Base-by-base conservation (phyloP, 2,329 filamentous ascomycete genomes). In the Curvularia hawaiiensis region DNA sequence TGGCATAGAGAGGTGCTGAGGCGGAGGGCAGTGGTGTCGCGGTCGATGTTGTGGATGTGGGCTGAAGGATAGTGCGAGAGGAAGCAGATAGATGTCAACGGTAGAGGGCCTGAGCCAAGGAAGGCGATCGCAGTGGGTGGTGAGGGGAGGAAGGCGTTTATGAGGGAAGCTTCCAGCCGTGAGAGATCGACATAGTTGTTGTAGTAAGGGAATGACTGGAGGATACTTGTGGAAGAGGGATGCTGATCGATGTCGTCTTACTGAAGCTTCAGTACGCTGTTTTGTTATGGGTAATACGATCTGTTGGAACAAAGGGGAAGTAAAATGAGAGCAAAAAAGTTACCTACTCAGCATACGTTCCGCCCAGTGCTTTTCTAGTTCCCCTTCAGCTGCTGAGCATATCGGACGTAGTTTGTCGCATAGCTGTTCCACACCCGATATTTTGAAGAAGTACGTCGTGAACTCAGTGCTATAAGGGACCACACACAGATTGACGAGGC, bases 21-120 rank as follows among this genome's bases (percentile, higher is more conserved):
- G 0, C 56, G 10, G 10, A 82, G 71, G 1, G 80, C 80, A 0
- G 48, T n/a, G 0, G 50, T 26, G 40, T 79, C 71, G 18, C 70
- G 68, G 50, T 83, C 80, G 53, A 83, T 74, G 49, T 82, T 82
- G 52, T 78, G 64, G 5, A 80, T 64, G 3, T 35, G 56, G 0
- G 71, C 60, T 0, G 52, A 59, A 1, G 73, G 70, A 12, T 80
- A 73, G 2, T 71, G 64, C 1, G 74, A 63, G 14, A 78, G 59
- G 2, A 83, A 69, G 56, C 80, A 82, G 3, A 84, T 64, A 0
- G 79, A 80, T 0, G 81, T 83, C 16, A 84, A 63, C 0, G 82
- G 82, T 1, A 84, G 64, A 0, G 82, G 81, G 0, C 82, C 82
- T 0, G 79, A 82, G 12, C 82, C 82, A 4, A 84, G 75, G 61